Conservation (phyloP, 2,329 filamentous ascomycete genomes). For the Sporothrix humicola region DNA sequence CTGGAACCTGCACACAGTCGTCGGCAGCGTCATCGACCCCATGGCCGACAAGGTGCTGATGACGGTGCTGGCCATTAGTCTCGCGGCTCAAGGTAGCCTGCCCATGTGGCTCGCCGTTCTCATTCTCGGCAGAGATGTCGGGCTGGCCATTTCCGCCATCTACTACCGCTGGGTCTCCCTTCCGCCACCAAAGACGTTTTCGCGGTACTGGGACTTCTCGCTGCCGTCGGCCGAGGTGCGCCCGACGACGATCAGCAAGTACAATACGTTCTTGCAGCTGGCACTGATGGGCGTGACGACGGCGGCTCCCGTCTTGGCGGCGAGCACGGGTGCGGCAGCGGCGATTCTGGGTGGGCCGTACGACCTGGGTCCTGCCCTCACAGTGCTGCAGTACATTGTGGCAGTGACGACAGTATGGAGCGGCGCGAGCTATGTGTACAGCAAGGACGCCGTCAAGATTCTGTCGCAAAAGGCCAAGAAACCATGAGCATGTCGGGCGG, state of each 20-base stretch:
- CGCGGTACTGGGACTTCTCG: slow-evolving; percentile 96
- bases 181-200: slow-evolving; percentile 89
- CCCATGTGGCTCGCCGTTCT: slow-evolving; percentile 89
- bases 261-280: slow-evolving; percentile 92
- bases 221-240: slow-evolving; percentile 85
- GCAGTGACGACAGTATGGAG: slow-evolving; percentile 92
- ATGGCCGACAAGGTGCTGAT: slow-evolving; percentile 97
- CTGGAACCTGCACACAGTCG: slow-evolving; percentile 89
- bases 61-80: slow-evolving; percentile 85
- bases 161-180: slow-evolving; percentile 97
- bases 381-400: slow-evolving; percentile 73
- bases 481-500: neutral
- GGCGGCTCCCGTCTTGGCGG: slow-evolving; percentile 71
- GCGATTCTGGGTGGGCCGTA: slow-evolving; percentile 45
- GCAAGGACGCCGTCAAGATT: slow-evolving; percentile 90
- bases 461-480: slow-evolving; percentile 51
- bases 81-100: slow-evolving; percentile 81
- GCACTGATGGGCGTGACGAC: slow-evolving; percentile 85
- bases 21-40: slow-evolving; percentile 92
- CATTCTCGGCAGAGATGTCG: slow-evolving; percentile 87
- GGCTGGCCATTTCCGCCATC: slow-evolving; percentile 81
- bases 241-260: slow-evolving; percentile 83
- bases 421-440: slow-evolving; percentile 88
- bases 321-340: slow-evolving; percentile 15
- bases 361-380: slow-evolving; percentile 61